These are phyloP conservation scores for Clarkia xantiana DNA, from an alignment of 345 rosid genomes.

Conservation along the genomic window DNA sequence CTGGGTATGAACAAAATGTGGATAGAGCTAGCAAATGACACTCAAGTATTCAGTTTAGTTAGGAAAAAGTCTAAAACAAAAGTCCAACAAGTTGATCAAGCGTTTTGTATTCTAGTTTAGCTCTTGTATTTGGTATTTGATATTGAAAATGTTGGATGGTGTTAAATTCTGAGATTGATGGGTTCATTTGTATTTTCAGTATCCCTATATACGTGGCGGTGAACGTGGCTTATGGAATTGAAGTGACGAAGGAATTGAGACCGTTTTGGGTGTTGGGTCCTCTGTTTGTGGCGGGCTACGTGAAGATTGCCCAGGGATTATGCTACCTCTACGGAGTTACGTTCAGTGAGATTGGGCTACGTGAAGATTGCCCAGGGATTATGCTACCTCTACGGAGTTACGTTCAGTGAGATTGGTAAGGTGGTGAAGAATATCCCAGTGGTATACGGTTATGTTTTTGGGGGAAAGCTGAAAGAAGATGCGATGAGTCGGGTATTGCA, in stretches of 20 bases:
- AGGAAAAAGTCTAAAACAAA: too few species aligned
- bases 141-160: too few species aligned
- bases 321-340: conserved; percentile 54
- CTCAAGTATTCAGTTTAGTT: too few species aligned
- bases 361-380: conserved; percentile 53
- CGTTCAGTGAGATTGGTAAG: conserved; percentile 49
- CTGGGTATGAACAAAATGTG: too few species aligned
- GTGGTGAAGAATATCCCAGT: conserved; percentile 39
- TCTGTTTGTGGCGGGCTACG: conserved; percentile 40
- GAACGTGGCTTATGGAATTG: conserved; percentile 45
- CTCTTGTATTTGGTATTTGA: too few species aligned
- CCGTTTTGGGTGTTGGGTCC: conserved; percentile 87
- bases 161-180: too few species aligned
- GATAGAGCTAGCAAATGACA: too few species aligned
- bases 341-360: conserved; percentile 55
- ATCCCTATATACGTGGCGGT: conserved; percentile 52
- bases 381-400: conserved; percentile 53
- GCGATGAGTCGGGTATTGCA: conserved; percentile 27
- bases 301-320: conserved; percentile 54
- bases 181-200: conserved; percentile 23
- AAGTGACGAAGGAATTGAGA: conserved; percentile 66
- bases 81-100: too few species aligned
- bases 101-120: too few species aligned
- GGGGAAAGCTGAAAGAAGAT: conserved; percentile 58
- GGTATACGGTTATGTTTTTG: conserved; percentile 36